phyloP scores from a whole-genome alignment of 2,329 filamentous ascomycete species.

The Penicillium sp. region DNA sequence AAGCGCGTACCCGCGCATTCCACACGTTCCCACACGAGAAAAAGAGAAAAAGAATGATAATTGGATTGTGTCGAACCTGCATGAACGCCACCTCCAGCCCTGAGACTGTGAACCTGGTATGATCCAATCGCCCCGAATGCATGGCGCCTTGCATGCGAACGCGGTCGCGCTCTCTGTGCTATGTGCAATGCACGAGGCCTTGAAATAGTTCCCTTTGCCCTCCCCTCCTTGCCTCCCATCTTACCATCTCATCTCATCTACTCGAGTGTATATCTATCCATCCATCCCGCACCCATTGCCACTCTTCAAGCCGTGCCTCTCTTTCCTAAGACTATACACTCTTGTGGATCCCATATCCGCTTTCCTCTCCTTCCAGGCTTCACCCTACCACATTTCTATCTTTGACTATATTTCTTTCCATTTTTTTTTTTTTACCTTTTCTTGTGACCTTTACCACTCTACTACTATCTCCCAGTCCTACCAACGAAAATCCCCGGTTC shows the following conservation, averaged over 20 bases:
- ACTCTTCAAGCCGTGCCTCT: constrained; percentile 1
- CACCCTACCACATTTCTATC: not conserved
- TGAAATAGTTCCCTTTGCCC: constrained; percentile 20
- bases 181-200: constrained; percentile 10
- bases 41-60: not conserved
- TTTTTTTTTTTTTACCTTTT: not conserved
- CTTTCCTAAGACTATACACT: not conserved
- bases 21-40: not conserved
- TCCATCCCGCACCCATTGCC: not conserved
- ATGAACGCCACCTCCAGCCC: constrained; percentile 9
- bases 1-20: not conserved
- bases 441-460: not conserved
- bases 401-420: not conserved
- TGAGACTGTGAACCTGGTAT: constrained; percentile 2
- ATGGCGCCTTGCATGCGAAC: constrained; percentile 19
- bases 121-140: constrained; percentile 10
- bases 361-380: not conserved
- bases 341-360: not conserved
- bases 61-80: constrained; percentile 9
- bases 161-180: constrained; percentile 16
- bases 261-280: not conserved
- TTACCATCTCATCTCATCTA: not conserved
- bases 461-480: not conserved
- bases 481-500: not conserved
- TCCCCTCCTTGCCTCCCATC: constrained; percentile 10